Evolutionary conservation across 176 grass and related monocot species (phyloP).

Genomic region (Triticum urartu): DNA sequence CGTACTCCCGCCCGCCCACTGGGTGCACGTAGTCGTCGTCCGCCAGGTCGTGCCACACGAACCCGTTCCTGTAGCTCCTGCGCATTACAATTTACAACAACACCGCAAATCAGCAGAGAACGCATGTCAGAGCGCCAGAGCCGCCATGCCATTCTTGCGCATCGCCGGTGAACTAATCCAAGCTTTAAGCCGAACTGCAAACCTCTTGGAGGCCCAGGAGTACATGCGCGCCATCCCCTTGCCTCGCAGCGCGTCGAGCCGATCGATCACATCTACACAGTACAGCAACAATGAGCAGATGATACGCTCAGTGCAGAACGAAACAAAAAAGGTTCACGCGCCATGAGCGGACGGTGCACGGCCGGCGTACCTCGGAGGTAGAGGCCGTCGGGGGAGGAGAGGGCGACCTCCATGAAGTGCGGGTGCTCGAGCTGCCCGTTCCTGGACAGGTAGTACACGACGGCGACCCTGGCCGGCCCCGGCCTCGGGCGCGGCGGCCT

Average conservation of each 20-base stretch:
- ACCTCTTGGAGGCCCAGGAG: slow-evolving; percentile 91
- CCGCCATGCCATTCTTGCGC: not conserved
- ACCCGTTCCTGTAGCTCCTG: slow-evolving; percentile 94
- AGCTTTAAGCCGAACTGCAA: not conserved
- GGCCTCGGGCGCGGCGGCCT: slow-evolving; percentile 23
- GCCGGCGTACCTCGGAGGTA: slow-evolving; percentile 69
- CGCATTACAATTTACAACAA: not conserved
- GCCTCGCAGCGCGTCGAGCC: slow-evolving; percentile 77
- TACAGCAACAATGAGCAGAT: no score
- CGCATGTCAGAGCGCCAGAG: not conserved
- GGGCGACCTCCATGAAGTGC: slow-evolving; percentile 82
- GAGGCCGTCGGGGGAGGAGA: slow-evolving; percentile 61
- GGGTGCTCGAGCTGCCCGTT: slow-evolving; percentile 87
- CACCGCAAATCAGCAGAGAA: not conserved
- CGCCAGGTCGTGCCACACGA: slow-evolving; percentile 92
- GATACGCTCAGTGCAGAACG: not conserved
- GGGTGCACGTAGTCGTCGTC: slow-evolving; percentile 84
- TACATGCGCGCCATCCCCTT: slow-evolving; percentile 71
- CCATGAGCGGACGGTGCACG: not conserved
- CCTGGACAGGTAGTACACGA: slow-evolving; percentile 90
- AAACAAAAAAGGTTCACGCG: not conserved
- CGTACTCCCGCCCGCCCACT: slow-evolving; percentile 73
- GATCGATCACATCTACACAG: slow-evolving; percentile 60
- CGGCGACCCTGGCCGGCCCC: slow-evolving; percentile 44
- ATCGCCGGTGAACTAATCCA: not conserved